Evolutionary conservation across 257 asterid genomes (phyloP), one percentile per base, ranked within the genome.

Genomic region (Orobanche coerulescens): DNA sequence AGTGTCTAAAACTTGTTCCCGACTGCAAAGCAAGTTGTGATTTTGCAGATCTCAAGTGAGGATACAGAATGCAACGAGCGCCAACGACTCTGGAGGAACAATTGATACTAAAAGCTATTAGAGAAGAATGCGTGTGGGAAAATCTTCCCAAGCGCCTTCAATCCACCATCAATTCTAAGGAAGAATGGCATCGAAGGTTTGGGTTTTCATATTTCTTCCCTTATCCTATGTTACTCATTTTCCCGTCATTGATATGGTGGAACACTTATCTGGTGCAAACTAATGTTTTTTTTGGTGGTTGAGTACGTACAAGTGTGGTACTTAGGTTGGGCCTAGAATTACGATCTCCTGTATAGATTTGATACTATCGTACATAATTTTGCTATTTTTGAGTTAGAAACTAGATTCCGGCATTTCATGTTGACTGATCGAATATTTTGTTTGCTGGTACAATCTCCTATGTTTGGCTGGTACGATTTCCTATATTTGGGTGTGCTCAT

Each of bases 111-210:
- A 88, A 84, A 74, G 95, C 97, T 52, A 83, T 92, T 53, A 77
- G 49, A 50, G 98, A 92, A 69, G 95, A 92, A 76, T 82, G 91
- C 40, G 64, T 71, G 0, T 92, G 96, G 96, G 98, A 92, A 48
- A 82, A 65, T 69, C 90, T 92, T 58, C 96, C 97, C 23, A 92
- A 88, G 79, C 88, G 98, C 68, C 97, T 92, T 70, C 98, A 92
- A 66, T 78, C 98, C 60, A 81, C 78, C 55, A 70, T 92, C 71
- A 86, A 75, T 76, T 84, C 98, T 61, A 84, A 74, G 74, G 98
- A 92, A 28, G 98, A 92, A 82, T 92, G 97, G 97, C 90, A 92
- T 50, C 82, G 87, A 62, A 84, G 97, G 98, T 92, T 55, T 49
- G 0, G 1, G 6, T 50, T 67, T 4, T 23, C 7, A n/a, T 50